Percentiles rank a stretch among this genome's conserved stretches.
phyloP scores from a whole-genome alignment of 305 asterid genomes.

The Ajuga reptans region DNA sequence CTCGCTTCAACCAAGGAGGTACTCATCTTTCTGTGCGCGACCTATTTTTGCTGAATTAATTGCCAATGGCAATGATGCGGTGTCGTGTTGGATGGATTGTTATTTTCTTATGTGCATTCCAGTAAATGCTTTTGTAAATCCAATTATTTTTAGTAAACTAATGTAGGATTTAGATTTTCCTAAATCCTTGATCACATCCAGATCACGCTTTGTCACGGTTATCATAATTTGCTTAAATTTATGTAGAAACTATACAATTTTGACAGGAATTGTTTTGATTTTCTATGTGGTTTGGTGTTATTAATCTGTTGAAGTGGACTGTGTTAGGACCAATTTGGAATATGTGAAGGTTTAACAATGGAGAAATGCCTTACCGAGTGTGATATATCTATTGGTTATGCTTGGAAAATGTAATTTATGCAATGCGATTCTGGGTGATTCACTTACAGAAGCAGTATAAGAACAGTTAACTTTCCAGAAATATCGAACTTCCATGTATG shows the following conservation, averaged over 20 bases:
- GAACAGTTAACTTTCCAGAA: neutral
- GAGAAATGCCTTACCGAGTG: neutral
- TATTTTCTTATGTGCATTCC: neutral
- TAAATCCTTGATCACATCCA: constrained; percentile 3
- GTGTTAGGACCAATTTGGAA: neutral
- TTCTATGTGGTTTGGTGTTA: neutral
- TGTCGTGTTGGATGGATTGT: neutral
- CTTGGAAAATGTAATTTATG: neutral
- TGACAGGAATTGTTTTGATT: neutral
- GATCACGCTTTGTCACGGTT: neutral
- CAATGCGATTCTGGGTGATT: neutral
- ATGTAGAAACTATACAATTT: neutral
- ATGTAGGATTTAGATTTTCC: neutral
- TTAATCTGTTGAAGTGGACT: neutral
- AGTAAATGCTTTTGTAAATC: neutral
- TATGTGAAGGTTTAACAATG: neutral
- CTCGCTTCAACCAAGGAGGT: constrained; percentile 77
- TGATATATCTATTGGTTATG: neutral
- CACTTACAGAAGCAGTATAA: neutral
- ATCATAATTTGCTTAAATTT: neutral
- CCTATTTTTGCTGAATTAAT: neutral
- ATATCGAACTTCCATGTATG: neutral
- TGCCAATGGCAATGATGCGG: neutral
- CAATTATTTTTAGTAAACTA: neutral
- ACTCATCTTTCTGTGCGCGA: neutral